Evolutionary conservation across 257 asterid genomes (phyloP), one percentile per base, ranked within the genome.

Genomic region (Lycium ferocissimum): DNA sequence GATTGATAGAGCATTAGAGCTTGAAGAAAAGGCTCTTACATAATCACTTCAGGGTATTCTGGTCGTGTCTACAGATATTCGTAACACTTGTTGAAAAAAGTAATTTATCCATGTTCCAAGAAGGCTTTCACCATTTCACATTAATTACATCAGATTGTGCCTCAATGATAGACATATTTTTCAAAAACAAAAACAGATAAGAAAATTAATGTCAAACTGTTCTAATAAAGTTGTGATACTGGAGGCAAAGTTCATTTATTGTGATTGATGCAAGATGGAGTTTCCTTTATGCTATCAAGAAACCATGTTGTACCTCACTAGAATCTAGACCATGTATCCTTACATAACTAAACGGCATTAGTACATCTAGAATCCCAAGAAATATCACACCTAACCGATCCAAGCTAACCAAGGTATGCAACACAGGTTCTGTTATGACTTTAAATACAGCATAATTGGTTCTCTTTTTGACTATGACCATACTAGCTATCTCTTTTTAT

Each of bases 21-120:
- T 67, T 38, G 76, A 67, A 6, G 40, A 35, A 66, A 67, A 14
- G 76, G 51, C 35, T 67, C 22, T 37, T 14, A 67, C 10, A 12
- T 75, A 51, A 75, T 40, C 82, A 26, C 82, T 51, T 76, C 63
- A 76, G 63, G 22, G 26, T 47, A 22, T 76, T 51, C 20, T 76
- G 18, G 22, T 76, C 1, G 14, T 22, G 57, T 76, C 63, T 76
- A n/a, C 37, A 72, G 26, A 72, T 72, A 75, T 75, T 13, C 11
- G 2, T 7, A 51, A 7, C 6, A 76, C 15, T 51, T 51, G 14
- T 51, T 51, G 14, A 26, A 51, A 45, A 22, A 76, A 51, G 63
- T 51, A 76, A 76, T 13, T 47, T 11, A 73, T 6, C 63, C 62
- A 2, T 6, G n/a, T 3, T 26, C 22, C 38, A 14, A 76, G 63